Base-by-base conservation (phyloP, 306 rosid genomes). In the Pterocarpus santalinus region DNA sequence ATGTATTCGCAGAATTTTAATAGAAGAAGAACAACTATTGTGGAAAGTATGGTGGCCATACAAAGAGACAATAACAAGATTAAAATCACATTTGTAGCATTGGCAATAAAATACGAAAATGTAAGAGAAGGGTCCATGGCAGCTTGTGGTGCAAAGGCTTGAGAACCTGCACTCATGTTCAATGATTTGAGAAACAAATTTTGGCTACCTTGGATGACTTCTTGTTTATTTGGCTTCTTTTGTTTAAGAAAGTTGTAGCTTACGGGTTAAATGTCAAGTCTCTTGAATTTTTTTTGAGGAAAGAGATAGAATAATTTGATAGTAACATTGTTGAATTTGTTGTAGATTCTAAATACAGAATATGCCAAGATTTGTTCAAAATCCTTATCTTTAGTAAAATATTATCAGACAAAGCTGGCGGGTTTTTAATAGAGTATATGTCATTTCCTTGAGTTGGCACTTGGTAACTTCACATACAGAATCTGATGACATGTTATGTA, bases 151-250 rank as follows among this genome's bases (percentile, higher is more conserved):
- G 69, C 9, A 79, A 60, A 61, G 44, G 72, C 22, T 72, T 71
- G 47, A 72, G 38, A 80, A 80, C 15, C 9, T 22, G 33, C 3
- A 13, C 8, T 15, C 72, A 62, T 80, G 72, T 71, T 61, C 22
- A 80, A 78, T 47, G 78, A 62, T 35, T 61, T 80, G 34, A 70
- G 83, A 44, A 57, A 22, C 38, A 69, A 79, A 28, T 60, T 58
- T 57, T 46, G 57, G 60, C 7, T 78, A 39, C 0, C 46, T 30
- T 55, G 8, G 35, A 55, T 69, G 55, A 44, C 47, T 78, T 30
- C 0, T 56, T 36, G 8, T 15, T 78, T 35, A 12, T 34, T 34
- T 60, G 75, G 49, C 52, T 36, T 15, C 51, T 44, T 57, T 32
- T 2, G 7, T 14, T 79, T 32, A 15, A 8, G 72, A 2, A 71